A percentile compares a stretch with the other conserved stretches of the same genome.
These are phyloP conservation scores for Cicer chorassanicum DNA, from an alignment of 306 rosid genomes.

Conservation along the genomic window DNA sequence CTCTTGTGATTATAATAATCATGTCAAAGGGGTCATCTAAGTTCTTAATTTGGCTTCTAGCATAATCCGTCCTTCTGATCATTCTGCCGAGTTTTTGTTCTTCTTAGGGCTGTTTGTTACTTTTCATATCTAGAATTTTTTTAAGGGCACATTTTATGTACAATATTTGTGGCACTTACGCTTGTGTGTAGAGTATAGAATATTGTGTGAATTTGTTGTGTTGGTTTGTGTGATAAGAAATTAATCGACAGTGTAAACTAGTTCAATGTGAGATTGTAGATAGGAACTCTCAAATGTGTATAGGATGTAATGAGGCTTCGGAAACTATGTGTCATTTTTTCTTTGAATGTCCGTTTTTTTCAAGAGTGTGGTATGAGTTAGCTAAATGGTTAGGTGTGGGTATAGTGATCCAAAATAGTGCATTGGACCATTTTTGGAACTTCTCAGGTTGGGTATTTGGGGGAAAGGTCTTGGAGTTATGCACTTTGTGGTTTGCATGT, in stretches of 20 bases:
- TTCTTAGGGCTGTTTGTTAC: background rate
- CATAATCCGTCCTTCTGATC: constrained; percentile 10
- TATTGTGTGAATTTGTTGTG: background rate
- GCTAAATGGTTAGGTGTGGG: too few relatives aligned
- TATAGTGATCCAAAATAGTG: too few relatives aligned
- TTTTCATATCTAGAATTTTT: constrained; percentile 23
- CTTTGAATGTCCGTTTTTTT: too few relatives aligned
- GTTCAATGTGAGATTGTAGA: too few relatives aligned
- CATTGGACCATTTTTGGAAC: too few relatives aligned
- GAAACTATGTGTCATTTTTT: too few relatives aligned
- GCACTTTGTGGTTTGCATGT: too few relatives aligned
- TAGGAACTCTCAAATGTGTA: too few relatives aligned
- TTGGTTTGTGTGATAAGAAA: constrained; percentile 19
- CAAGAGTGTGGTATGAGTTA: too few relatives aligned
- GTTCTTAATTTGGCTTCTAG: constrained; percentile 39
- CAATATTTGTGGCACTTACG: background rate
- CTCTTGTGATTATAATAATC: background rate
- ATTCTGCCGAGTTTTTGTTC: constrained; percentile 16
- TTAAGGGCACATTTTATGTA: background rate
- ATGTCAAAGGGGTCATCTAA: background rate
- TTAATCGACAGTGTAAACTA: background rate
- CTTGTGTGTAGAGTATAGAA: background rate
- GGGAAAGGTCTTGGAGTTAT: too few relatives aligned
- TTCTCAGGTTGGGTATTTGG: too few relatives aligned
- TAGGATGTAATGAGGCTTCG: too few relatives aligned